Base-by-base conservation (phyloP, 352 stramenopile species). In the Phytophthora melonis region DNA sequence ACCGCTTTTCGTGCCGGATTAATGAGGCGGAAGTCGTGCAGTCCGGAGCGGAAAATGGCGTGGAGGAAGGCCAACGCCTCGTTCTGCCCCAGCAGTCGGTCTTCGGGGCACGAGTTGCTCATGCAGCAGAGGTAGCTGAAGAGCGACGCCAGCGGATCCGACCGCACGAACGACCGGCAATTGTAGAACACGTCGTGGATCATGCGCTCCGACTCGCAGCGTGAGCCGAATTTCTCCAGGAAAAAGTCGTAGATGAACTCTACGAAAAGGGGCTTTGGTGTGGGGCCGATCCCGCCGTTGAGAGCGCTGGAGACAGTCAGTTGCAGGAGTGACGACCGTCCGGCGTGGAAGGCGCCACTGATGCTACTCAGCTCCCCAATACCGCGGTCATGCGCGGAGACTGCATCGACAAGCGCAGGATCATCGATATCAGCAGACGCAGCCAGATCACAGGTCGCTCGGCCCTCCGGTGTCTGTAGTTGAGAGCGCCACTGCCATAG, bases 161-260 rank as follows among this genome's bases (percentile, higher is more conserved):
- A 59, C 3, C 66, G 53, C n/a, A 87, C 68, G 19, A 90, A 63
- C 3, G 79, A 66, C 0, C 91, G 85, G n/a, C 87, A 93, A 55
- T 90, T 95, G 14, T 86, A 77, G 50, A 96, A 97, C 18, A 97
- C 60, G 41, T 96, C 91, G 54, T 97, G 88, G 27, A 96, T 84
- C 1, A 93, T 63, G 56, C 93, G 92, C 74, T 97, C 91, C 0
- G 89, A 83, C 63, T 96, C 89, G 56, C 77, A 86, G 6, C 87
- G 78, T 4, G 89, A 87, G 0, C 89, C 89, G 63, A 96, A 91
- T 14, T 81, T 84, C 16, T 86, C 74, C 3, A 92, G 43, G 49
- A 94, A 93, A 68, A 81, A 86, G 58, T 96, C 89, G 72, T 96
- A 96, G 39, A 94, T 69, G 36, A 93, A 25, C 58, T 96, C 88